phyloP scores from a whole-genome alignment of 2,329 filamentous ascomycete genomes.

The Cercospora sp. region DNA sequence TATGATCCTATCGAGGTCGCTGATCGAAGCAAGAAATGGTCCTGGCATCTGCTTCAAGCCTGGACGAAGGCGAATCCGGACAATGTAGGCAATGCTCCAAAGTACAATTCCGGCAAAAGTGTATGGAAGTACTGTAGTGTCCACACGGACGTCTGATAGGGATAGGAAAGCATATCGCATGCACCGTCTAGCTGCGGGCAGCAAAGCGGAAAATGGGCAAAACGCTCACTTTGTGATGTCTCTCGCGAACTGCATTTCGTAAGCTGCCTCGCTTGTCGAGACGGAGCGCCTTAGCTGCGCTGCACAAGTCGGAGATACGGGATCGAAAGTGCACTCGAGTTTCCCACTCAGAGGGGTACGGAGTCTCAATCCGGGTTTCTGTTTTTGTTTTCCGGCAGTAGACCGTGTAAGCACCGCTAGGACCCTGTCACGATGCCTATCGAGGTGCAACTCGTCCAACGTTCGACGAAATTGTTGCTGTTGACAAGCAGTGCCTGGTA shows the following conservation, averaged over 20 bases:
- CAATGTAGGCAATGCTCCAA: background rate
- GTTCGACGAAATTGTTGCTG: background rate
- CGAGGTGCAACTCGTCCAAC: background rate
- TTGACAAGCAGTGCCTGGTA: background rate
- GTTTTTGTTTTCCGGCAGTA: background rate
- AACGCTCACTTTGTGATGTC: too few species aligned
- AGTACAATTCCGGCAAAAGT: background rate
- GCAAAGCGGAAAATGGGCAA: too few species aligned
- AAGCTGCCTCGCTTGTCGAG: too few species aligned
- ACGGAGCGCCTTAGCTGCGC: too few species aligned
- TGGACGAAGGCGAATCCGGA: constrained; percentile 19
- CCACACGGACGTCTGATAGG: background rate
- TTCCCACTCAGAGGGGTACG: too few species aligned
- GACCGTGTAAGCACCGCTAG: background rate
- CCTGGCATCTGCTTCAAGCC: constrained; percentile 48
- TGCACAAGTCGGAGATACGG: too few species aligned
- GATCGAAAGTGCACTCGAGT: too few species aligned
- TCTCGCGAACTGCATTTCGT: too few species aligned
- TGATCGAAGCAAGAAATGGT: constrained; percentile 57
- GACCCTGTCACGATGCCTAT: background rate
- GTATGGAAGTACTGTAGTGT: background rate
- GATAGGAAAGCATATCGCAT: background rate
- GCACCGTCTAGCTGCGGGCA: too few species aligned
- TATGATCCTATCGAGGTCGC: constrained; percentile 35
- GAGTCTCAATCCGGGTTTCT: too few species aligned